Base-by-base conservation (phyloP, 768 basidiomycete genomes). In the Russula ochroleuca region DNA sequence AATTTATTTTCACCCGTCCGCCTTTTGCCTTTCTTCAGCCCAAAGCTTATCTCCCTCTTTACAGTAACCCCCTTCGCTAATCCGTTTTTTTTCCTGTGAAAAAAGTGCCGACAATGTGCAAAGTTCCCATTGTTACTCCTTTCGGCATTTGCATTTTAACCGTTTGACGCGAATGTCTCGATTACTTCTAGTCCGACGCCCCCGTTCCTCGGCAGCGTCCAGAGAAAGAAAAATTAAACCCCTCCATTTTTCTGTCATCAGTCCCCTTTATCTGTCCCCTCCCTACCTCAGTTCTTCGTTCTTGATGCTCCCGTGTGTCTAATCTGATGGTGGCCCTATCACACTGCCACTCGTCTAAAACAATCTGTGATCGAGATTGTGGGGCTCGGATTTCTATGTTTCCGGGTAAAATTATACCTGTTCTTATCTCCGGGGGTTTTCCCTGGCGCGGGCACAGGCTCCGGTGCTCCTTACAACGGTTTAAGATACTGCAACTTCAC, bases 331-430 rank as follows among this genome's bases (percentile, higher is more conserved):
- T 15, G 10, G 13, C 51, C 33, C 25, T 58, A 53, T 63, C 62
- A 52, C 63, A 64, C 63, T n/a, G 63, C 58, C 63, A 64, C 63
- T 54, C 35, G 43, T 47, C 37, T 48, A 53, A 64, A 59, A 15
- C 21, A 40, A 49, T 64, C 57, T 48, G 15, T 35, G 58, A 64
- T 64, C 63, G 58, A 49, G 61, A 53, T 47, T 67, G 64, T 19
- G 61, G 35, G 43, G 47, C 11, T 47, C 57, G 51, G 57, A 33
- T 54, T 52, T 33, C 35, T n/a, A 13, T 15, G 4, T 3, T 48
- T 48, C 63, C 63, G 57, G 61, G 28, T 67, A 60, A 15, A 63
- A 37, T 53, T 31, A 40, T 25, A 9, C 28, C 40, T 13, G 33
- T 14, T 41, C 35, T 21, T 13, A 11, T 19, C 40, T 8, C 40